Conservation (phyloP, 495 filamentous ascomycete genomes). For the Penicillium coffeae region DNA sequence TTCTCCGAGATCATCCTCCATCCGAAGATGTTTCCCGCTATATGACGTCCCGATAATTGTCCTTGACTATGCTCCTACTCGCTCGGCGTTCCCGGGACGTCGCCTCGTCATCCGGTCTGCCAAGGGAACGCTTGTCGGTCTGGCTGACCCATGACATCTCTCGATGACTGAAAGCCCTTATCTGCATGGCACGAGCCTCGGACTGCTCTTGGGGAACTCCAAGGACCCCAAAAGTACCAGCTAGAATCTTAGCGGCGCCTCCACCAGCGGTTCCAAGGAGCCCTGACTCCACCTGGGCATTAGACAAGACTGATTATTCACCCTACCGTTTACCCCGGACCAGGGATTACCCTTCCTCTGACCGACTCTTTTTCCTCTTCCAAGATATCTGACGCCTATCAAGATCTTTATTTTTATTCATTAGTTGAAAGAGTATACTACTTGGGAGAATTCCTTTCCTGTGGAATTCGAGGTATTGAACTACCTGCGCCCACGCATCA, state of each 20-base stretch:
- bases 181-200: conserved; percentile 12
- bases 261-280: conserved; percentile 11
- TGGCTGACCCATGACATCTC: conserved; percentile 4
- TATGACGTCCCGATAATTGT: conserved; percentile 1
- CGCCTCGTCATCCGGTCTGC: conserved; percentile 1
- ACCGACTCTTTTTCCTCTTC: conserved; percentile 20
- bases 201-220: neutral
- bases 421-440: no score
- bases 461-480: neutral
- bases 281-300: conserved; percentile 13
- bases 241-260: conserved; percentile 6
- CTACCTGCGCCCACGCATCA: conserved; percentile 9
- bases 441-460: neutral
- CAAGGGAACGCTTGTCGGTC: neutral
- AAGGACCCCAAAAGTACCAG: conserved; percentile 5
- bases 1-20: no score
- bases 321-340: conserved; percentile 34
- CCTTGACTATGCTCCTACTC: conserved; percentile 6
- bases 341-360: conserved; percentile 22
- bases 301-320: conserved; percentile 18
- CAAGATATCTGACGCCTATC: no score
- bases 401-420: no score
- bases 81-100: conserved; percentile 7
- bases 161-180: conserved; percentile 14
- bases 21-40: neutral